Conservation (phyloP, 2,329 filamentous ascomycete genomes). For the Davidsoniella eucalypti region DNA sequence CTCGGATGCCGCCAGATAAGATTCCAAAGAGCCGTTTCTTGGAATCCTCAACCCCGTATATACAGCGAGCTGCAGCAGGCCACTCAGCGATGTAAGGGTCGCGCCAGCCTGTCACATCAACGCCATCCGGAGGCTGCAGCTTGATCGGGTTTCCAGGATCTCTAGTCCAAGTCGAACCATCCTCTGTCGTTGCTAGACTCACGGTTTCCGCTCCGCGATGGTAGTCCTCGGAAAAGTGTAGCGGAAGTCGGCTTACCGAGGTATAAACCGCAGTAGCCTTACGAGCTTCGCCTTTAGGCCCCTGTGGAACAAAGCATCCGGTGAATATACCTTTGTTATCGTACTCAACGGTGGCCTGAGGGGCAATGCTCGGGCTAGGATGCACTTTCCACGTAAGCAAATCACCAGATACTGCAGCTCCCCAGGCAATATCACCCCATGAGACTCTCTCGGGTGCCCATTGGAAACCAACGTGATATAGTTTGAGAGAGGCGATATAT, state of each 20-base stretch:
- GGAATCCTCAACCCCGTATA: not conserved
- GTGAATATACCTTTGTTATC: slow-evolving; percentile 1
- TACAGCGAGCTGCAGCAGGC: not conserved
- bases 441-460: not conserved
- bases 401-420: not conserved
- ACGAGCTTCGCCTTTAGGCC: not conserved
- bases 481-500: not conserved
- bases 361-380: not conserved
- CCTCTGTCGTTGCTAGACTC: not conserved
- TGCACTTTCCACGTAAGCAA: not conserved
- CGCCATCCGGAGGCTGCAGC: not conserved
- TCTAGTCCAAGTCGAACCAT: not conserved
- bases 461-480: not conserved
- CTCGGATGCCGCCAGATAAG: not conserved
- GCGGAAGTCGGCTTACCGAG: not conserved
- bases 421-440: slow-evolving; percentile 1
- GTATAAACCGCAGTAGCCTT: not conserved
- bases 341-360: not conserved
- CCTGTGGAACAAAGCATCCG: not conserved
- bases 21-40: not conserved
- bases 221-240: not conserved
- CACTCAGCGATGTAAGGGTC: not conserved
- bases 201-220: not conserved
- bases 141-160: not conserved
- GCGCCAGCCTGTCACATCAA: not conserved